Percentiles rank a stretch among this genome's conserved stretches.
Evolutionary conservation across 768 basidiomycete genomes (phyloP).

Genomic region (Mycena rebaudengoi): DNA sequence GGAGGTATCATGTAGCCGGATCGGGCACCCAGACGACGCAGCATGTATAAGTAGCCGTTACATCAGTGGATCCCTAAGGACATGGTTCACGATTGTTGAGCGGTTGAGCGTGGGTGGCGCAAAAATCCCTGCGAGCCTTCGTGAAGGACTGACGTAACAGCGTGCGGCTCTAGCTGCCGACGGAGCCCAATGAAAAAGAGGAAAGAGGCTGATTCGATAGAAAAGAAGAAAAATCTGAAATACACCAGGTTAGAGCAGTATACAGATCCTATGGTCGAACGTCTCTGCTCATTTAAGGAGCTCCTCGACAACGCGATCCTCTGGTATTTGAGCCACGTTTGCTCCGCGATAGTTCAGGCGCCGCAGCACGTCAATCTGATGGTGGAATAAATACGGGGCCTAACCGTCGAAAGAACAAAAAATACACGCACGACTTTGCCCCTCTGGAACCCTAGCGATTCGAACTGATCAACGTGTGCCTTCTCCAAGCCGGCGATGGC

Average conservation of each 20-base stretch:
- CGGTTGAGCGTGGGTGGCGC: too few species aligned
- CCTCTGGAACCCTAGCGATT: slow-evolving; percentile 82
- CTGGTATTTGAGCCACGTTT: slow-evolving; percentile 81
- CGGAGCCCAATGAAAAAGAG: too few species aligned
- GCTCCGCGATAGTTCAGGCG: slow-evolving; percentile 87
- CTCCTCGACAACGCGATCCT: slow-evolving; percentile 89
- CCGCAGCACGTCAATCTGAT: slow-evolving; percentile 86
- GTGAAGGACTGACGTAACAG: too few species aligned
- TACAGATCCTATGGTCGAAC: not conserved
- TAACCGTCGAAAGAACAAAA: not conserved
- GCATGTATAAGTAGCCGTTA: too few species aligned
- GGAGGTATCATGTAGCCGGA: too few species aligned
- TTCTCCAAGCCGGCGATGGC: slow-evolving; percentile 85
- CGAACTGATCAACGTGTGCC: slow-evolving; percentile 87
- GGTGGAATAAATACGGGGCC: not conserved
- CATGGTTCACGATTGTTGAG: too few species aligned
- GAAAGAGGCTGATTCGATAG: not conserved
- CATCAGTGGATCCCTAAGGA: too few species aligned
- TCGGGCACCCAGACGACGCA: too few species aligned
- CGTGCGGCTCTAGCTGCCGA: too few species aligned
- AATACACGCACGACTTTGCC: slow-evolving; percentile 79
- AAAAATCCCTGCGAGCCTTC: too few species aligned
- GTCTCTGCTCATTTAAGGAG: slow-evolving; percentile 63
- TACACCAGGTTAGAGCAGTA: too few species aligned
- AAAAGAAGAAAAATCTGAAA: not conserved